Evolutionary conservation across 192 early-diverging fungal genomes (phyloP).

Genomic region (Coemansia sp.): DNA sequence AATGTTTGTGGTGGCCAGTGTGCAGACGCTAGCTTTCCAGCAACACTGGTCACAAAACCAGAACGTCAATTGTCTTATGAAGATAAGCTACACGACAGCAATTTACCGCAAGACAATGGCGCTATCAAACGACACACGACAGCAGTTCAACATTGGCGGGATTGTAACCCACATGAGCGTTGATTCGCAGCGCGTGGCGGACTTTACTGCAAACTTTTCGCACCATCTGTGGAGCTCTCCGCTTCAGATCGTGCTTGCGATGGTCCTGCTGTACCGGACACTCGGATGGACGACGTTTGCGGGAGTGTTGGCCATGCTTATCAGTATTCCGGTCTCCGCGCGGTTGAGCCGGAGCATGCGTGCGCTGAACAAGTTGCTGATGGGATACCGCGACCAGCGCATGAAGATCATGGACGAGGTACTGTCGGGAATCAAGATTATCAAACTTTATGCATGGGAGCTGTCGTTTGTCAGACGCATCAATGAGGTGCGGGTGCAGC

Average conservation of each 20-base stretch:
- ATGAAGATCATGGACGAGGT: constrained; percentile 71
- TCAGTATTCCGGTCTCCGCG: constrained; percentile 84
- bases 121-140: constrained; percentile 80
- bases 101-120: constrained; percentile 87
- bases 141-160: constrained; percentile 81
- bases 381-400: constrained; percentile 65
- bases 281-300: constrained; percentile 83
- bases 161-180: constrained; percentile 77
- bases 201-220: constrained; percentile 67
- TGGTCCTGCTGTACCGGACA: constrained; percentile 78
- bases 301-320: constrained; percentile 80
- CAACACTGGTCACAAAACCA: constrained; percentile 92
- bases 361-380: constrained; percentile 79
- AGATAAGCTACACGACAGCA: constrained; percentile 77
- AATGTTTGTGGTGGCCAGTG: constrained; percentile 80
- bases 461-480: constrained; percentile 44
- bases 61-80: constrained; percentile 77
- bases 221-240: constrained; percentile 82
- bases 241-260: constrained; percentile 77
- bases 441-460: constrained; percentile 77
- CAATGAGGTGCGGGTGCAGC: constrained; percentile 30
- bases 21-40: constrained; percentile 83
- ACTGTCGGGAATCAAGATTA: constrained; percentile 62
- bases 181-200: constrained; percentile 69
- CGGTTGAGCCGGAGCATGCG: constrained; percentile 68